These are phyloP conservation scores for Russula earlei DNA, from an alignment of 768 basidiomycete genomes.

Conservation along the genomic window DNA sequence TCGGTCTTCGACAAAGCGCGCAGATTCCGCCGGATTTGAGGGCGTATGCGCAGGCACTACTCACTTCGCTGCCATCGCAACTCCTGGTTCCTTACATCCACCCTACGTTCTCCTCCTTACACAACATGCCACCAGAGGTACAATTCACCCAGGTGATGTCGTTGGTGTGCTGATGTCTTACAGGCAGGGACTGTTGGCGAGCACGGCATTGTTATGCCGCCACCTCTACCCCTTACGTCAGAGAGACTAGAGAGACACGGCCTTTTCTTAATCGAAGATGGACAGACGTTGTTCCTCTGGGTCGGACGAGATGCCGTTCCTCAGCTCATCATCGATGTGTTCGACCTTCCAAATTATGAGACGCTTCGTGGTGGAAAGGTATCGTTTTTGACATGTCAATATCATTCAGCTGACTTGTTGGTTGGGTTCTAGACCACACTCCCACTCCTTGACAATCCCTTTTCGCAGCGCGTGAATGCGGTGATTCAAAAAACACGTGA, in stretches of 20 bases:
- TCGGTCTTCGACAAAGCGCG: constrained; percentile 90
- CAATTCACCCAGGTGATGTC: constrained; percentile 14
- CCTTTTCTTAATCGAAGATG: constrained; percentile 93
- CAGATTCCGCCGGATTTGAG: constrained; percentile 96
- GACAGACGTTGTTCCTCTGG: constrained; percentile 96
- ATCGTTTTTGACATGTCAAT: not conserved
- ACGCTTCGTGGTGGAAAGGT: constrained; percentile 92
- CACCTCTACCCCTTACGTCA: constrained; percentile 83
- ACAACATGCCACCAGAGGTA: constrained; percentile 92
- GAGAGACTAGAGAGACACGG: constrained; percentile 93
- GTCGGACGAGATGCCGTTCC: constrained; percentile 98
- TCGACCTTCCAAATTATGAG: constrained; percentile 81
- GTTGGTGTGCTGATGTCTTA: constrained; percentile 10
- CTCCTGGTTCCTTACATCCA: constrained; percentile 88
- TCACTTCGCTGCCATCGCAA: constrained; percentile 88
- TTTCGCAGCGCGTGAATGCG: constrained; percentile 92
- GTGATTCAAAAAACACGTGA: constrained; percentile 92
- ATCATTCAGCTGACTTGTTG: not conserved
- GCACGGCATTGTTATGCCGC: constrained; percentile 78
- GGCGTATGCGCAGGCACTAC: constrained; percentile 86
- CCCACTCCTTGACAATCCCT: constrained; percentile 84
- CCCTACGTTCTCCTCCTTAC: constrained; percentile 90
- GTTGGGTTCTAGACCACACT: constrained; percentile 56
- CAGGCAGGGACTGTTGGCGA: constrained; percentile 91
- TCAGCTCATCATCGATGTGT: constrained; percentile 88